phyloP scores from a whole-genome alignment of 176 grass and related monocot genomes.

The Eremochloa ophiuroides region DNA sequence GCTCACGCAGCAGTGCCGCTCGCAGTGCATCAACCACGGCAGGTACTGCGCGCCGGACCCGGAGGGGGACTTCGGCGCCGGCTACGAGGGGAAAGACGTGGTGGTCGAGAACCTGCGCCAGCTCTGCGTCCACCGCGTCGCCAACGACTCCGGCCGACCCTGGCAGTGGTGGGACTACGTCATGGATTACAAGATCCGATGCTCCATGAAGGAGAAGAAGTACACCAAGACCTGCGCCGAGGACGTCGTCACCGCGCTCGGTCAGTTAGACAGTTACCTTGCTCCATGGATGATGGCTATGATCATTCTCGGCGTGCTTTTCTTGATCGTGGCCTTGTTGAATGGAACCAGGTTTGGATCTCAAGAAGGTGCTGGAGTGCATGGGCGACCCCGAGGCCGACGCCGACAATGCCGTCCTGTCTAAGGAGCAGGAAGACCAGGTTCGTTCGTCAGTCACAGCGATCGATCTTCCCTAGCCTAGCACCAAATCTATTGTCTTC shows the following conservation, averaged over 20 bases:
- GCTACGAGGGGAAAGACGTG: conserved; percentile 86
- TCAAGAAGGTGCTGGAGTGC: conserved; percentile 72
- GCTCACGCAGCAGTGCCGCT: conserved; percentile 53
- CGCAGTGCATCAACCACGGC: conserved; percentile 94
- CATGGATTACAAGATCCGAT: conserved; percentile 82
- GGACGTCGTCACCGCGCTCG: conserved; percentile 68
- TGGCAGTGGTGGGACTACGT: conserved; percentile 99
- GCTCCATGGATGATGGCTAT: background rate
- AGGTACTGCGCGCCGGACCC: conserved; percentile 93
- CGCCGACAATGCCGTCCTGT: conserved; percentile 72
- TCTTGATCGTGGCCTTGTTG: no score
- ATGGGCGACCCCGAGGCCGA: conserved; percentile 96
- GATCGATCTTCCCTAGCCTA: no score
- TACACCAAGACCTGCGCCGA: conserved; percentile 83
- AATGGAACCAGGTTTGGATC: conserved; percentile 33
- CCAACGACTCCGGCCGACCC: conserved; percentile 52
- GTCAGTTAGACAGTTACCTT: conserved; percentile 1
- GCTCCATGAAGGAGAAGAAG: conserved; percentile 98
- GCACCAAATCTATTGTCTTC: background rate
- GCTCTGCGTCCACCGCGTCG: conserved; percentile 89
- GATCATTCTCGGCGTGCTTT: background rate
- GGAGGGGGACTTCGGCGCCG: conserved; percentile 68
- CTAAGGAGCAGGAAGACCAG: conserved; percentile 84
- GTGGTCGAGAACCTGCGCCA: conserved; percentile 87
- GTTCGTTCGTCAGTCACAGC: conserved; percentile 18